These are phyloP conservation scores for Mycosphaerella sp. DNA, from an alignment of 2,329 filamentous ascomycete genomes.

Conservation along the genomic window DNA sequence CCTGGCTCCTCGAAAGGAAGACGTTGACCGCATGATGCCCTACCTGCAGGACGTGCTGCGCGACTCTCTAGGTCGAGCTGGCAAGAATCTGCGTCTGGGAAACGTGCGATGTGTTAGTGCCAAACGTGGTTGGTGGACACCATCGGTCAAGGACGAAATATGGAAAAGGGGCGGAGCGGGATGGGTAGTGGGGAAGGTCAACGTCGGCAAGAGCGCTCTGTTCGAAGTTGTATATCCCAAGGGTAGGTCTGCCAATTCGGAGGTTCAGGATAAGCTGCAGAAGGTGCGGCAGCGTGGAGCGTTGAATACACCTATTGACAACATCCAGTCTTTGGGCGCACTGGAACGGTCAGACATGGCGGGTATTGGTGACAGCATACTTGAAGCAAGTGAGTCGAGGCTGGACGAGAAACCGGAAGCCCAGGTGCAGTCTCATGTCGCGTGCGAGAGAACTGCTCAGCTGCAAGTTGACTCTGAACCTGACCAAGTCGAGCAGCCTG, in stretches of 20 bases:
- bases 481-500: background rate
- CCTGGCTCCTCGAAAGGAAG: slow-evolving; percentile 72
- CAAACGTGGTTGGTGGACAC: slow-evolving; percentile 85
- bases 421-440: background rate
- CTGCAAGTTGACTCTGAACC: background rate
- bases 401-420: background rate
- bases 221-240: slow-evolving; percentile 85
- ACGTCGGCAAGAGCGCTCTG: slow-evolving; percentile 91
- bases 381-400: slow-evolving; percentile 5
- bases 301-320: background rate
- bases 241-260: slow-evolving; percentile 38
- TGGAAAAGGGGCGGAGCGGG: slow-evolving; percentile 75
- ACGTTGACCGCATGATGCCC: slow-evolving; percentile 81
- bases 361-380: slow-evolving; percentile 8
- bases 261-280: slow-evolving; percentile 2
- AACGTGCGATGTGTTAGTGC: slow-evolving; percentile 85
- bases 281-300: slow-evolving; percentile 10
- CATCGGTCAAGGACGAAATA: slow-evolving; percentile 76
- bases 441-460: background rate
- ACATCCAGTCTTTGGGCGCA: background rate
- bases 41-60: slow-evolving; percentile 73
- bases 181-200: slow-evolving; percentile 98
- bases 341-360: background rate
- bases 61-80: slow-evolving; percentile 63
- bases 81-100: slow-evolving; percentile 69